Percentiles rank a stretch among this genome's conserved stretches.
Evolutionary conservation across 305 asterid species (phyloP).

Genomic region (Fraxinus albicans): DNA sequence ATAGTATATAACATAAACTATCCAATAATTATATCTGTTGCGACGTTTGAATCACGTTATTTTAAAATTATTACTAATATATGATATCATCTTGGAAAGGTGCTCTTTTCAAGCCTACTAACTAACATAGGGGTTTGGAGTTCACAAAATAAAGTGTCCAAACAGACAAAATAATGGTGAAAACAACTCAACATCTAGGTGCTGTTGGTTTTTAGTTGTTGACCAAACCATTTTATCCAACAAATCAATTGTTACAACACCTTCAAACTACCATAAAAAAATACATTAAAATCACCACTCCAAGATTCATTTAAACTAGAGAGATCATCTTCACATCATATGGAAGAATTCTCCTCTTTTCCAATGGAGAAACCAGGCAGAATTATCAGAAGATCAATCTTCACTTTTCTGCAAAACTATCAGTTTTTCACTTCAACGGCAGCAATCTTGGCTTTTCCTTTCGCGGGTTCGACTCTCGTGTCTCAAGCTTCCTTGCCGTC

Average conservation of each 20-base stretch:
- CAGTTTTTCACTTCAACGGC: conserved; percentile 56
- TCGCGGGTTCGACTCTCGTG: conserved; percentile 53
- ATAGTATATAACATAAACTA: background rate
- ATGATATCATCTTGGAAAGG: background rate
- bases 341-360: conserved; percentile 27
- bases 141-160: conserved; percentile 16
- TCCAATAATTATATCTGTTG: background rate
- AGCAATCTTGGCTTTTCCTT: conserved; percentile 55
- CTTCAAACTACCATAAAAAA: conserved; percentile 35
- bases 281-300: conserved; percentile 13
- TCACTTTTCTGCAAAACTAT: conserved; percentile 52
- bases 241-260: conserved; percentile 21
- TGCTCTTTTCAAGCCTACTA: conserved; percentile 6
- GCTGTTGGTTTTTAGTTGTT: conserved; percentile 49
- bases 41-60: background rate
- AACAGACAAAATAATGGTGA: conserved; percentile 26
- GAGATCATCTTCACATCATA: background rate
- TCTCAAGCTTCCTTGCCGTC: conserved; percentile 49
- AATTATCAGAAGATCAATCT: conserved; percentile 66
- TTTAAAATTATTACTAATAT: background rate
- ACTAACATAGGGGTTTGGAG: conserved; percentile 12
- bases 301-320: conserved; percentile 1
- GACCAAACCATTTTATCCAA: conserved; percentile 47
- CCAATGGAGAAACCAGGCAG: conserved; percentile 41
- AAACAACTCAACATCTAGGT: conserved; percentile 36